phyloP scores from a whole-genome alignment of 1,139 yeast species.

The Kluyveromyces sp. region DNA sequence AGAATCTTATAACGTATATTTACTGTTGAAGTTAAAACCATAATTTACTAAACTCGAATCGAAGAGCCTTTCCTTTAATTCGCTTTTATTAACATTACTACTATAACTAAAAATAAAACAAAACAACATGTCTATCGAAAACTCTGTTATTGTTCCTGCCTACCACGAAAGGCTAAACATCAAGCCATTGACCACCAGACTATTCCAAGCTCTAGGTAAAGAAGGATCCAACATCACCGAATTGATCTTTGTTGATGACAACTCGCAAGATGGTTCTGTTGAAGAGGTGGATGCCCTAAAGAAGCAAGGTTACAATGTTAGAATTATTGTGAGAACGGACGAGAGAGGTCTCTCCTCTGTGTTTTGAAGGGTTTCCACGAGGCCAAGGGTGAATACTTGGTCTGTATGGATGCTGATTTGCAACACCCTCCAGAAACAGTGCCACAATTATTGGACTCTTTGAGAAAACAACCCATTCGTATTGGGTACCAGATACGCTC shows the following conservation, averaged over 20 bases:
- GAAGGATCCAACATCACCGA: slow-evolving; percentile 35
- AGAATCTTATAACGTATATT: too few relatives aligned
- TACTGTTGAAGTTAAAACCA: too few relatives aligned
- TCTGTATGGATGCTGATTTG: slow-evolving; percentile 44
- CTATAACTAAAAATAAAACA: neutral
- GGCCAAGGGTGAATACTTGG: slow-evolving; percentile 37
- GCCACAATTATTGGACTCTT: slow-evolving; percentile 34
- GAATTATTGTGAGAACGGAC: slow-evolving; percentile 38
- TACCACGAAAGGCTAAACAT: slow-evolving; percentile 40
- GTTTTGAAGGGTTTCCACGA: slow-evolving; percentile 39
- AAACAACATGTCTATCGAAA: slow-evolving; percentile 30
- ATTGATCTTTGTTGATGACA: slow-evolving; percentile 41
- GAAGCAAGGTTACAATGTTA: slow-evolving; percentile 38
- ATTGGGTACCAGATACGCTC: slow-evolving; percentile 41
- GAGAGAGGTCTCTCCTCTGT: slow-evolving; percentile 41
- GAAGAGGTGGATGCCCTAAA: slow-evolving; percentile 38
- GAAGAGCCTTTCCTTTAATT: too few relatives aligned
- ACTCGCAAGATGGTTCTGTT: slow-evolving; percentile 42
- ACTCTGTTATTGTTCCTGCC: slow-evolving; percentile 40
- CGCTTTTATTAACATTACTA: too few relatives aligned
- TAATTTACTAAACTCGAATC: too few relatives aligned
- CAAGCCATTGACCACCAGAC: slow-evolving; percentile 38
- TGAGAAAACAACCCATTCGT: slow-evolving; percentile 36
- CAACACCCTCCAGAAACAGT: slow-evolving; percentile 44
- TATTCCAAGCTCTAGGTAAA: slow-evolving; percentile 39